phyloP scores from a whole-genome alignment of 2,329 filamentous ascomycete genomes.

The Ceratocystis alfenasii region DNA sequence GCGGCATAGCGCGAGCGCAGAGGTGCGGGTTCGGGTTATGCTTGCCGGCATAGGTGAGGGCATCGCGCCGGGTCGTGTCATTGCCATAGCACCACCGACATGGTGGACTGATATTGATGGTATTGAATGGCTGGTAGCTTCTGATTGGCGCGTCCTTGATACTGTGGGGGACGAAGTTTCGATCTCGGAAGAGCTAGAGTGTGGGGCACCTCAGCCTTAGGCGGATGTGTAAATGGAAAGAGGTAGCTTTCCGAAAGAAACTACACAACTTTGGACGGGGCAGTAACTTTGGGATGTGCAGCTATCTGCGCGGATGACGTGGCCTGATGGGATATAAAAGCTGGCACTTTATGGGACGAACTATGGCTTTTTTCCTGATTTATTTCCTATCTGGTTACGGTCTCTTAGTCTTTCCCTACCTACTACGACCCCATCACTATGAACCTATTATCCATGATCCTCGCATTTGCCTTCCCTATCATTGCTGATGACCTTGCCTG shows the following conservation, averaged over 20 bases:
- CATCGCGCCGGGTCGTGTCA: constrained; percentile 3
- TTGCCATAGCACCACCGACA: constrained; percentile 8
- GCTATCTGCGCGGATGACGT: not conserved
- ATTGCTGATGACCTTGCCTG: constrained; percentile 30
- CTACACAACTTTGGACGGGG: not conserved
- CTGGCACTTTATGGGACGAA: not conserved
- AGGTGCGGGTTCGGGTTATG: not conserved
- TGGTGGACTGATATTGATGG: constrained; percentile 12
- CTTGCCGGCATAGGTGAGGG: not conserved
- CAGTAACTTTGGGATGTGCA: not conserved
- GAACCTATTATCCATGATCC: not conserved
- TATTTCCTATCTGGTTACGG: not conserved
- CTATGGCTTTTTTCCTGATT: not conserved
- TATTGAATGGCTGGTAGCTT: constrained; percentile 14
- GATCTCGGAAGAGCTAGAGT: not conserved
- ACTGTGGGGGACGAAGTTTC: not conserved
- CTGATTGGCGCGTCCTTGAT: constrained; percentile 12
- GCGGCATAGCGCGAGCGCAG: not conserved
- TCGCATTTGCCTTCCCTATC: not conserved
- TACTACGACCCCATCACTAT: not conserved
- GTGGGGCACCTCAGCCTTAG: not conserved
- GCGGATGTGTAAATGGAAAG: not conserved
- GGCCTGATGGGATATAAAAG: not conserved
- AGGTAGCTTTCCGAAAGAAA: not conserved
- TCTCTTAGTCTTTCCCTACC: not conserved